These are phyloP conservation scores for Fusarium citri DNA, from an alignment of 2,329 filamentous ascomycete genomes.

Conservation along the genomic window DNA sequence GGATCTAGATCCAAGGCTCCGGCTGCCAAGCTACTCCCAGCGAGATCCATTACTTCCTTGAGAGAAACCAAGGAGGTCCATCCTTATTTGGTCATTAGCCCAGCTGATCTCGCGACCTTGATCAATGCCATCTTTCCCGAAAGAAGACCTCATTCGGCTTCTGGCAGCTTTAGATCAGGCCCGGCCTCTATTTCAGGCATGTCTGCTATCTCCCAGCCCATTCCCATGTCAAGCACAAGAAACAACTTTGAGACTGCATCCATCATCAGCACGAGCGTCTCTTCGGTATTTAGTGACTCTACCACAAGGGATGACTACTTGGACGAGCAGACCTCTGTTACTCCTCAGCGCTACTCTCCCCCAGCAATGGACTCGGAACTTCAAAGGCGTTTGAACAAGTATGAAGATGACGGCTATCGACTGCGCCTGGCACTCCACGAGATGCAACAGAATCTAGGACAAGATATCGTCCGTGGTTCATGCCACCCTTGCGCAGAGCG, in stretches of 20 bases:
- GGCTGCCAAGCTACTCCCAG: constrained; percentile 72
- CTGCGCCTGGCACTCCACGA: constrained; percentile 77
- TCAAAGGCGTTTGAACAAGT: constrained; percentile 61
- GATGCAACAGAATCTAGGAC: constrained; percentile 73
- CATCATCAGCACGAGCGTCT: constrained; percentile 77
- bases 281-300: constrained; percentile 78
- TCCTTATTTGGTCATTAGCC: constrained; percentile 82
- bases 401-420: constrained; percentile 73
- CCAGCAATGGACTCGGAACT: constrained; percentile 59
- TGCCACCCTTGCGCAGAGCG: constrained; percentile 84
- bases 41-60: constrained; percentile 77
- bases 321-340: constrained; percentile 64
- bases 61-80: constrained; percentile 82
- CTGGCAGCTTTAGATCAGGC: constrained; percentile 71
- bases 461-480: constrained; percentile 72
- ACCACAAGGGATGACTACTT: constrained; percentile 73
- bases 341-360: constrained; percentile 67
- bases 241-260: constrained; percentile 75
- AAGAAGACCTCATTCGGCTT: constrained; percentile 72
- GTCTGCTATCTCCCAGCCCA: constrained; percentile 75
- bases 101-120: constrained; percentile 81
- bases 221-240: constrained; percentile 68
- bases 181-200: constrained; percentile 76
- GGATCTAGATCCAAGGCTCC: constrained; percentile 61
- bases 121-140: constrained; percentile 88